These are phyloP conservation scores for Pythium sukuiense DNA, from an alignment of 352 stramenopile species.

Conservation along the genomic window DNA sequence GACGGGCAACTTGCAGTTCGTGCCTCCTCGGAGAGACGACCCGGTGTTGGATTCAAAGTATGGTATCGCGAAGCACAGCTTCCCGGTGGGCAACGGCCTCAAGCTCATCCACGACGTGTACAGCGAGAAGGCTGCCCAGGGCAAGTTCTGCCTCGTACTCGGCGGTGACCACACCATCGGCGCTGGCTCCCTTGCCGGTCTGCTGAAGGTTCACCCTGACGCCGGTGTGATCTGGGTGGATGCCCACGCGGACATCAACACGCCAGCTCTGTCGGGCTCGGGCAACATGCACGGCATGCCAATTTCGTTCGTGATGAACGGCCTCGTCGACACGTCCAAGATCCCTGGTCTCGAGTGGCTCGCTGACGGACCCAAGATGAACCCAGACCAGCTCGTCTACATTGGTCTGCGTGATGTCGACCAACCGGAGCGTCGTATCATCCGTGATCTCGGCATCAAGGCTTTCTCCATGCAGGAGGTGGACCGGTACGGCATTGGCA, in stretches of 20 bases:
- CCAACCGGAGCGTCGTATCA: slow-evolving; percentile 86
- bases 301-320: slow-evolving; percentile 92
- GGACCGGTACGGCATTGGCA: slow-evolving; percentile 95
- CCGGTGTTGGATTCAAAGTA: slow-evolving; percentile 65
- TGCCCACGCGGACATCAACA: slow-evolving; percentile 98
- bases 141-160: slow-evolving; percentile 94
- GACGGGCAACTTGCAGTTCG: slow-evolving; percentile 78
- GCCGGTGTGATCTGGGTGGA: slow-evolving; percentile 98
- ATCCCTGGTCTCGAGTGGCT: slow-evolving; percentile 96
- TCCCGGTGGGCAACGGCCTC: slow-evolving; percentile 85
- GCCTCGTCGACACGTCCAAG: slow-evolving; percentile 85
- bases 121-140: slow-evolving; percentile 84
- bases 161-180: slow-evolving; percentile 97
- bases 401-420: slow-evolving; percentile 96
- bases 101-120: slow-evolving; percentile 82
- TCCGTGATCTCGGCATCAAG: slow-evolving; percentile 92
- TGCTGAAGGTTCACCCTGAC: slow-evolving; percentile 90
- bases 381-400: slow-evolving; percentile 93
- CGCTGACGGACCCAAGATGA: slow-evolving; percentile 67
- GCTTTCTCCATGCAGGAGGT: slow-evolving; percentile 97
- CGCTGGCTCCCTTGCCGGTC: slow-evolving; percentile 90
- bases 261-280: slow-evolving; percentile 84
- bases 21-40: slow-evolving; percentile 48
- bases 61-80: slow-evolving; percentile 78
- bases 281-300: slow-evolving; percentile 99